phyloP scores from a whole-genome alignment of 352 stramenopile genomes.

The Elongisporangium undulatum region DNA sequence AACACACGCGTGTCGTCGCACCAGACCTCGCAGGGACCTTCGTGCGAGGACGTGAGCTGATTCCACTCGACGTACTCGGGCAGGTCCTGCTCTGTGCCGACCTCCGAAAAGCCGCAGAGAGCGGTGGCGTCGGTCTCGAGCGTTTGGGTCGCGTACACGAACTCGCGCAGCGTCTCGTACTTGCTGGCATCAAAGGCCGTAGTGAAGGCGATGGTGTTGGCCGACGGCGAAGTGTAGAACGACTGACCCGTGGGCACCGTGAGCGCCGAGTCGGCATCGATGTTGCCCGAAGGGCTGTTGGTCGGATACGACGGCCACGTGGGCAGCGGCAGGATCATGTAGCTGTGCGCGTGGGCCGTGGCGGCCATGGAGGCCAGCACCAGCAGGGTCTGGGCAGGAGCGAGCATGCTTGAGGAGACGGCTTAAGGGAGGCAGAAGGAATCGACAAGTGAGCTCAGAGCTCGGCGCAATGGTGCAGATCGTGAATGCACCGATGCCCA shows the following conservation, averaged over 20 bases:
- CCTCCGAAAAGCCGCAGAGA: conserved; percentile 12
- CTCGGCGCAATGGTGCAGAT: not conserved
- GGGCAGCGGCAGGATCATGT: conserved; percentile 5
- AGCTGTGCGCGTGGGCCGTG: conserved; percentile 2
- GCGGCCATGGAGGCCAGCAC: conserved; percentile 7
- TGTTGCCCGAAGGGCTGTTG: not conserved
- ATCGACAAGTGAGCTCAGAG: conserved; percentile 1
- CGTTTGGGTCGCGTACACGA: not conserved
- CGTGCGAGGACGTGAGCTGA: conserved; percentile 16
- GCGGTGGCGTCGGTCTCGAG: conserved; percentile 14
- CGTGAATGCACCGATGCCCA: not conserved
- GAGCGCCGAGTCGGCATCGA: conserved; percentile 1
- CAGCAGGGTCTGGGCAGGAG: not conserved
- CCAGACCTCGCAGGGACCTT: conserved; percentile 43
- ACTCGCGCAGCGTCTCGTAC: conserved; percentile 1
- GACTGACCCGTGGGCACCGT: not conserved
- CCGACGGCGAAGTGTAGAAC: not conserved
- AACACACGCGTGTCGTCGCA: conserved; percentile 40
- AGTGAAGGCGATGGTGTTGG: not conserved
- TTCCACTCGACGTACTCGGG: conserved; percentile 34
- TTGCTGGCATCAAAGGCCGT: conserved; percentile 1
- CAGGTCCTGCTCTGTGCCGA: conserved; percentile 19
- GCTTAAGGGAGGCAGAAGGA: not conserved
- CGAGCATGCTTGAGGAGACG: conserved; percentile 1
- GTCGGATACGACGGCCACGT: conserved; percentile 3